phyloP scores from a whole-genome alignment of 225 moss, liverwort and hornwort genomes.

The Bryum argenteum region DNA sequence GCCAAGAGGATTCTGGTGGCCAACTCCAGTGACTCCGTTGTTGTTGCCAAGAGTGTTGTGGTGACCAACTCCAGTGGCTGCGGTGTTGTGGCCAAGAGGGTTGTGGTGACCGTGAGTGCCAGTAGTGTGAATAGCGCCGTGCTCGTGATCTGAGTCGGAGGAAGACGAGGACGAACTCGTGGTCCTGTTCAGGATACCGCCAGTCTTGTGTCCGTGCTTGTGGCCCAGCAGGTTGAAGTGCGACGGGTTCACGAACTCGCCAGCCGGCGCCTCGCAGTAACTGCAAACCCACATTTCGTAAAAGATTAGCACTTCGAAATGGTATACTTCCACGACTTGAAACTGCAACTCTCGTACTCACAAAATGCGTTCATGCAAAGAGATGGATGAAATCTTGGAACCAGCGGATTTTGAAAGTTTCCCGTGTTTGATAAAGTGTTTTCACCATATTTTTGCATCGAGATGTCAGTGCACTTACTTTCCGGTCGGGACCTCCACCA shows the following conservation, averaged over 20 bases:
- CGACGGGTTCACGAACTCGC: constrained; percentile 37
- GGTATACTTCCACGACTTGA: too few relatives aligned
- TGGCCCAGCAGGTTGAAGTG: constrained; percentile 38
- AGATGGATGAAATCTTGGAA: too few relatives aligned
- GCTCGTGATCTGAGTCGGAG: constrained; percentile 21
- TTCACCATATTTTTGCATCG: too few relatives aligned
- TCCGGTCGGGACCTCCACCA: constrained; percentile 59
- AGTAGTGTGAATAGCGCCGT: constrained; percentile 25
- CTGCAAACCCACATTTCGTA: constrained; percentile 9
- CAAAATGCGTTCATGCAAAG: too few relatives aligned
- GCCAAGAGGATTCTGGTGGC: neutral
- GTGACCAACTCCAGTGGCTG: neutral
- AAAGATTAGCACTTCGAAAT: neutral
- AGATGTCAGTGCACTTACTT: constrained; percentile 31
- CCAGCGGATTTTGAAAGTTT: too few relatives aligned
- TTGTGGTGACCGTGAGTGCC: constrained; percentile 26
- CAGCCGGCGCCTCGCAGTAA: constrained; percentile 45
- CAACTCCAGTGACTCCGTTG: neutral
- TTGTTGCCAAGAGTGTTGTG: neutral
- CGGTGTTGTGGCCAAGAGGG: constrained; percentile 2
- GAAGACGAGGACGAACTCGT: constrained; percentile 37
- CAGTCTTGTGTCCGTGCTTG: constrained; percentile 26
- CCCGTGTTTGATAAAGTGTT: too few relatives aligned
- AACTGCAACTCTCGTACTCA: too few relatives aligned
- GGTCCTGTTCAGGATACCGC: constrained; percentile 26